These are phyloP conservation scores for Saccharum officinarum DNA, from an alignment of 176 grass and related monocot species.

Conservation along the genomic window DNA sequence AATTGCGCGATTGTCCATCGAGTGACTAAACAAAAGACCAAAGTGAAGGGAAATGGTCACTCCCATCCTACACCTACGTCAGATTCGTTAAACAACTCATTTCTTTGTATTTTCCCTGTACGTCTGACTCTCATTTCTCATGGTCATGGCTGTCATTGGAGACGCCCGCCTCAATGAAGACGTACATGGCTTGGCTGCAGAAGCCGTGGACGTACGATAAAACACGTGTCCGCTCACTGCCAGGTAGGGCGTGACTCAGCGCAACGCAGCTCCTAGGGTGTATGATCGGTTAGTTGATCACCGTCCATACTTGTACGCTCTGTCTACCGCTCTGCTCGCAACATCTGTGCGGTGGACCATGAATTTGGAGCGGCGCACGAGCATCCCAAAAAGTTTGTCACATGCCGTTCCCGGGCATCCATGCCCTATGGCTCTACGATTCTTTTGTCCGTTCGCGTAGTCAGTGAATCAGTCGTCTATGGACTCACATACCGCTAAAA, in stretches of 20 bases:
- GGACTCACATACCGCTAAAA: not conserved
- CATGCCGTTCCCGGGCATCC: too few species aligned
- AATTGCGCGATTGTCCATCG: not conserved
- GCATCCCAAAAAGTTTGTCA: not conserved
- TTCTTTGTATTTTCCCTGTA: too few species aligned
- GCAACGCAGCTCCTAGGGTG: not conserved
- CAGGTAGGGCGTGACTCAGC: not conserved
- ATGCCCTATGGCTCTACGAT: too few species aligned
- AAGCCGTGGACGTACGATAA: not conserved
- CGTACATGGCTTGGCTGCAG: not conserved
- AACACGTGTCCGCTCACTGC: not conserved
- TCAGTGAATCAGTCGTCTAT: not conserved
- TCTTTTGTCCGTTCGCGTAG: not conserved
- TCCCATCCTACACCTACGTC: not conserved
- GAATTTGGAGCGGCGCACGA: not conserved
- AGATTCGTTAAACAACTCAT: too few species aligned
- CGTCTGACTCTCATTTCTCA: too few species aligned
- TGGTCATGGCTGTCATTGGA: too few species aligned
- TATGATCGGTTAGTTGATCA: not conserved
- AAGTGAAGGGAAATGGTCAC: not conserved
- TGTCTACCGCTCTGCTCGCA: not conserved
- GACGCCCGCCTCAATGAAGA: too few species aligned
- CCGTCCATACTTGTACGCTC: not conserved
- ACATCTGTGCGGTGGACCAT: not conserved
- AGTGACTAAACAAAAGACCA: not conserved